phyloP scores from a whole-genome alignment of 139 green algal genomes.

The Dunaliella primolecta region DNA sequence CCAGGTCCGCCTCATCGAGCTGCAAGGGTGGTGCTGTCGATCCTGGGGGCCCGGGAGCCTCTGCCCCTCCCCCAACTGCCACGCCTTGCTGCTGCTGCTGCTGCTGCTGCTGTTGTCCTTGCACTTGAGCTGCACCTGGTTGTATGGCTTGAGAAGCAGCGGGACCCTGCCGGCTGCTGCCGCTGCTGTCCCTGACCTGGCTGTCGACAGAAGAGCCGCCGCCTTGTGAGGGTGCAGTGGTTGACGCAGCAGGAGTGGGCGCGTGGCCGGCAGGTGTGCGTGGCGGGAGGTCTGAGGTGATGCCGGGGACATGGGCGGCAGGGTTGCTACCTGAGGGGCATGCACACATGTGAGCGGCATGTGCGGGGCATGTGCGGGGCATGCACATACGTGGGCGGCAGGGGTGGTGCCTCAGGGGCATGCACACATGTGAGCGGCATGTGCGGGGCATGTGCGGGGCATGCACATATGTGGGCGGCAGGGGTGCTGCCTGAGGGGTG shows the following conservation, averaged over 20 bases:
- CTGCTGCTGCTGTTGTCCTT: background rate
- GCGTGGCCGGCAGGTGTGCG: background rate
- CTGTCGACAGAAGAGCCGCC: background rate
- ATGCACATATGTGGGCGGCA: background rate
- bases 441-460: no score
- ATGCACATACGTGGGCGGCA: no score
- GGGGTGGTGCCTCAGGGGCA: constrained; percentile 12
- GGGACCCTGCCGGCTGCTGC: no score
- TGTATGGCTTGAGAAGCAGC: no score
- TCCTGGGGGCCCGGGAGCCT: background rate
- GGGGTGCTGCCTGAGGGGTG: constrained; percentile 17
- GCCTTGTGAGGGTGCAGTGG: background rate
- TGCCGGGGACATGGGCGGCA: background rate
- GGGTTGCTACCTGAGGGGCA: constrained; percentile 13
- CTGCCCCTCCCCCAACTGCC: background rate
- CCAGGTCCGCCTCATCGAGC: constrained; percentile 47
- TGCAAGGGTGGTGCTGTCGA: no score
- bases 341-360: no score
- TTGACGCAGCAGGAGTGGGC: background rate
- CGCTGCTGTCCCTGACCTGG: background rate
- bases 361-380: no score
- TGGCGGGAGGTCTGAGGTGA: background rate
- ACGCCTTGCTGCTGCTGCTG: background rate
- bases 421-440: no score
- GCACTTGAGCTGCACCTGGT: background rate